phyloP scores from a whole-genome alignment of 345 rosid genomes.

The Eucalyptus globulus region DNA sequence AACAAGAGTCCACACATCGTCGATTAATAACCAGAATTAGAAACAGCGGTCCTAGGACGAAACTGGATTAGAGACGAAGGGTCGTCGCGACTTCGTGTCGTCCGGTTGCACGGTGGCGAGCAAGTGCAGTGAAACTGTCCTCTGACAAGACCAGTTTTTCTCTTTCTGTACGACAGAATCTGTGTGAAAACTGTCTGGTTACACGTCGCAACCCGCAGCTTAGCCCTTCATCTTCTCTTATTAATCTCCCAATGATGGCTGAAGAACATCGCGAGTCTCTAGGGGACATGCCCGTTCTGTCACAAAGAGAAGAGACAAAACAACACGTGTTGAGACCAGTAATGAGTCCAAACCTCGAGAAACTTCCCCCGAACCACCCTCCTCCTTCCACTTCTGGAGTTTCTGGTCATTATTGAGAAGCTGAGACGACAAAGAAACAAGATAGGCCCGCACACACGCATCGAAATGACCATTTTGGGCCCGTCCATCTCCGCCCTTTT shows the following conservation, averaged over 20 bases:
- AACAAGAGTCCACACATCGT: background rate
- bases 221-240: background rate
- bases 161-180: background rate
- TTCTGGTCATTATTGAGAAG: background rate
- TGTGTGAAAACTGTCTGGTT: background rate
- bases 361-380: background rate
- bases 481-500: background rate
- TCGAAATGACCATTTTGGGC: background rate
- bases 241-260: background rate
- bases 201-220: background rate
- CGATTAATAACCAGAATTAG: background rate
- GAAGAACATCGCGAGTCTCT: background rate
- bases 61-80: background rate
- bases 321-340: background rate
- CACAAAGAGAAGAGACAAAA: background rate
- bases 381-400: background rate
- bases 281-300: background rate
- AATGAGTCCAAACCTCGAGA: background rate
- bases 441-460: background rate
- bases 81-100: background rate
- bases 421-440: background rate
- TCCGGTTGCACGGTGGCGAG: background rate
- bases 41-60: background rate
- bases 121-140: background rate
- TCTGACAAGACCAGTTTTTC: background rate